Conservation (phyloP, 495 filamentous ascomycete species). For the Glarea lozoyensis region DNA sequence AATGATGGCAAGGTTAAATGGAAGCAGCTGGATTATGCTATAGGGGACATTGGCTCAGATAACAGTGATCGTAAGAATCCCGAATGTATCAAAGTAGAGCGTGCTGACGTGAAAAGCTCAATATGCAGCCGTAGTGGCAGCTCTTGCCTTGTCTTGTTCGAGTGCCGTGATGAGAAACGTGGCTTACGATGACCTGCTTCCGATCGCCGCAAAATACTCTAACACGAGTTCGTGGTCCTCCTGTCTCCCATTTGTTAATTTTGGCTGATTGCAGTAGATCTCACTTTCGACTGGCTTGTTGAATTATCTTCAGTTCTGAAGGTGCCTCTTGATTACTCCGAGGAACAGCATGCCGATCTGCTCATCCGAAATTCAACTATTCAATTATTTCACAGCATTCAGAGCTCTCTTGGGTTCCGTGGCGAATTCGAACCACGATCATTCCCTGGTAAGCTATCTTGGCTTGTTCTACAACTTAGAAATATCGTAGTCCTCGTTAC, state of each 20-base stretch:
- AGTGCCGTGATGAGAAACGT: slow-evolving; percentile 43
- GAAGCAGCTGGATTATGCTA: slow-evolving; percentile 48
- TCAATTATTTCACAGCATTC: slow-evolving; percentile 59
- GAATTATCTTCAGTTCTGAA: slow-evolving; percentile 59
- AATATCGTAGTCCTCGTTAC: slow-evolving; percentile 60
- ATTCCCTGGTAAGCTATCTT: slow-evolving; percentile 62
- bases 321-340: slow-evolving; percentile 58
- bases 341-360: slow-evolving; percentile 58
- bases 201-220: slow-evolving; percentile 46
- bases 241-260: neutral
- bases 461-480: slow-evolving; percentile 61
- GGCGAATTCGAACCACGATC: slow-evolving; percentile 49
- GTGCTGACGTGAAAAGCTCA: slow-evolving; percentile 24
- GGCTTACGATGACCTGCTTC: slow-evolving; percentile 68
- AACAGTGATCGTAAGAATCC: slow-evolving; percentile 33
- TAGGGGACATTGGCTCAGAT: slow-evolving; percentile 29
- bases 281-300: slow-evolving; percentile 43
- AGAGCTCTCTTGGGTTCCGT: slow-evolving; percentile 58
- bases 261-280: slow-evolving; percentile 37
- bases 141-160: slow-evolving; percentile 26
- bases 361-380: slow-evolving; percentile 60
- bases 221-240: slow-evolving; percentile 25
- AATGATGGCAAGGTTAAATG: slow-evolving; percentile 57
- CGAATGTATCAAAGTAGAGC: neutral
- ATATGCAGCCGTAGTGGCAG: slow-evolving; percentile 30